phyloP scores from a whole-genome alignment of 208 protist genomes.

The Kentomonas sorsogonicus region DNA sequence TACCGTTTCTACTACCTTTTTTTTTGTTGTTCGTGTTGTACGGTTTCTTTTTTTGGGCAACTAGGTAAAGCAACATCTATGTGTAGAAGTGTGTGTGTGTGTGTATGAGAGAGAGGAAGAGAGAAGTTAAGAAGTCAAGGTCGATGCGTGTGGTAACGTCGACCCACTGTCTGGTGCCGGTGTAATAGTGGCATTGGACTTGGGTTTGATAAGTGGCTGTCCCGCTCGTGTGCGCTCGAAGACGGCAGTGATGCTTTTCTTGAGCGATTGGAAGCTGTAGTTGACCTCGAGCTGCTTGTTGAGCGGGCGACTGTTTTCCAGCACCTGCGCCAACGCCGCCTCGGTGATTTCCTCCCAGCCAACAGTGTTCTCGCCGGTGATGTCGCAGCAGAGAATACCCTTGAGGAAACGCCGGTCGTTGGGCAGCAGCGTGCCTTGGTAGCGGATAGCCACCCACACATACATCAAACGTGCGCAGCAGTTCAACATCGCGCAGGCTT shows the following conservation, averaged over 20 bases:
- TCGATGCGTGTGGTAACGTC: too few relatives aligned
- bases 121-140: too few relatives aligned
- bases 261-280: constrained; percentile 42
- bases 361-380: constrained; percentile 35
- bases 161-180: too few relatives aligned
- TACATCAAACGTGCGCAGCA: constrained; percentile 73
- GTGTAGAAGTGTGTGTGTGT: too few relatives aligned
- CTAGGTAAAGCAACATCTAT: too few relatives aligned
- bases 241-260: constrained; percentile 51
- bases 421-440: constrained; percentile 7
- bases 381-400: constrained; percentile 49
- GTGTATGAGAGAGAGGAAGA: too few relatives aligned
- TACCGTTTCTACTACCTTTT: too few relatives aligned
- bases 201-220: too few relatives aligned
- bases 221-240: too few relatives aligned
- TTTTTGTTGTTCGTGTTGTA: too few relatives aligned
- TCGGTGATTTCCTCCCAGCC: constrained; percentile 91
- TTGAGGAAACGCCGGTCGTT: constrained; percentile 33
- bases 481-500: constrained; percentile 61
- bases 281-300: constrained; percentile 22
- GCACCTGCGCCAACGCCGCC: constrained; percentile 54
- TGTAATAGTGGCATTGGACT: too few relatives aligned
- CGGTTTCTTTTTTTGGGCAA: too few relatives aligned
- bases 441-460: constrained; percentile 50
- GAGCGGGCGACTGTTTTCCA: constrained; percentile 36